phyloP scores from a whole-genome alignment of 2,329 filamentous ascomycete genomes.

The Diplodia sapinea region DNA sequence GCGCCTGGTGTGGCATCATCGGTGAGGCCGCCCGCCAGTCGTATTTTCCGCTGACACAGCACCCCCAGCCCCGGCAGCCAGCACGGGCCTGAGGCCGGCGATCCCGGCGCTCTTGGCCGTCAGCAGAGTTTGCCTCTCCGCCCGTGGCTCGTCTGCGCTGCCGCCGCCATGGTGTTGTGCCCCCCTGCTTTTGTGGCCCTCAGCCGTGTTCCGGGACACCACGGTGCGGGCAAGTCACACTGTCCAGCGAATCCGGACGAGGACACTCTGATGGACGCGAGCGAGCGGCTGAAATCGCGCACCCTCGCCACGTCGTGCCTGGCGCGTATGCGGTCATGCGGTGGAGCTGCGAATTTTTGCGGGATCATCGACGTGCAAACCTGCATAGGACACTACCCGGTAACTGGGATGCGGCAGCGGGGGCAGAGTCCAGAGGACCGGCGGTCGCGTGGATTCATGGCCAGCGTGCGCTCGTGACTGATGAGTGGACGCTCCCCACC shows the following conservation, averaged over 20 bases:
- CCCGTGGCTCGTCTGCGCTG: slow-evolving; percentile 10
- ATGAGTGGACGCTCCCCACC: not conserved
- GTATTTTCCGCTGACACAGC: slow-evolving; percentile 19
- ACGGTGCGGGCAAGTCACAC: not conserved
- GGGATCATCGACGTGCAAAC: not conserved
- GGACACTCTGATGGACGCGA: not conserved
- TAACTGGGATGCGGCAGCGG: slow-evolving; percentile 1
- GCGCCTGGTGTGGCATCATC: not conserved
- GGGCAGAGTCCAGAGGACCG: not conserved
- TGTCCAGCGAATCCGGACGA: not conserved
- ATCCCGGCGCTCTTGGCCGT: not conserved
- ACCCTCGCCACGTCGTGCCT: not conserved
- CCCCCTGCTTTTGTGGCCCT: not conserved
- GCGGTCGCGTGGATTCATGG: not conserved
- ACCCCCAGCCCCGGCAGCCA: not conserved
- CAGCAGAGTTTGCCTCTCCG: slow-evolving; percentile 21
- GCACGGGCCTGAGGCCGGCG: slow-evolving; percentile 23
- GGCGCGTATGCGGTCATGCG: not conserved
- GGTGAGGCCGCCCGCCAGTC: slow-evolving; percentile 15
- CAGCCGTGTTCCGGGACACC: slow-evolving; percentile 5
- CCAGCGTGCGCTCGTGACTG: slow-evolving; percentile 6
- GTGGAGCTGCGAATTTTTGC: slow-evolving; percentile 26
- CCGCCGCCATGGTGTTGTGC: slow-evolving; percentile 3
- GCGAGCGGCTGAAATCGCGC: slow-evolving; percentile 9
- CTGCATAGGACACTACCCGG: slow-evolving; percentile 7